Percentiles rank a stretch among this genome's conserved stretches.
These are phyloP conservation scores for Cutaneotrichosporon sp. DNA, from an alignment of 1,284 basidiomycete genomes.

Conservation along the genomic window DNA sequence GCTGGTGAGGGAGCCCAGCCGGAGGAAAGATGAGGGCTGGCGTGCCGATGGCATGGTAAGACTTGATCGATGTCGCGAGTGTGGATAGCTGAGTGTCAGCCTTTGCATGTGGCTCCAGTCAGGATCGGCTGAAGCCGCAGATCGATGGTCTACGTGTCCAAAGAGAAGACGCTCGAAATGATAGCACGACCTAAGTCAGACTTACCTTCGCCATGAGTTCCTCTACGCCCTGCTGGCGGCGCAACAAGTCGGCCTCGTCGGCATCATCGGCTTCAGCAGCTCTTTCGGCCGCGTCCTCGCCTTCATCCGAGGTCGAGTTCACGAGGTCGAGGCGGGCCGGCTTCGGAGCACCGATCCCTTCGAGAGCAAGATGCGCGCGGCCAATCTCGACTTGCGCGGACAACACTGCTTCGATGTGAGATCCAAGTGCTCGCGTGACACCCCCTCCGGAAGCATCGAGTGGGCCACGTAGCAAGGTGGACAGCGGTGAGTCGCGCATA, in stretches of 20 bases:
- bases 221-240: conserved; percentile 19
- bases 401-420: conserved; percentile 25
- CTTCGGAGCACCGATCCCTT: conserved; percentile 12
- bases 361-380: conserved; percentile 23
- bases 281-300: not conserved
- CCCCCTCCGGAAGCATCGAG: conserved; percentile 21
- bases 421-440: conserved; percentile 19
- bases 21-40: conserved; percentile 22
- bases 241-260: conserved; percentile 9
- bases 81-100: conserved; percentile 23
- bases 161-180: not conserved
- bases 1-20: not conserved
- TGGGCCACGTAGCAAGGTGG: conserved; percentile 17
- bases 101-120: not conserved
- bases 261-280: conserved; percentile 4
- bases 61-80: conserved; percentile 17
- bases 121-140: not conserved
- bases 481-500: not conserved
- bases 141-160: not conserved
- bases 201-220: conserved; percentile 25
- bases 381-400: conserved; percentile 25
- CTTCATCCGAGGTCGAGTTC: not conserved
- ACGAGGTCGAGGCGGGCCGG: not conserved
- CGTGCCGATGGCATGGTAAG: conserved; percentile 25
- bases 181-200: not conserved